Base-by-base conservation (phyloP, 192 early-diverging fungal genomes). In the Cetraspora pellucida region DNA sequence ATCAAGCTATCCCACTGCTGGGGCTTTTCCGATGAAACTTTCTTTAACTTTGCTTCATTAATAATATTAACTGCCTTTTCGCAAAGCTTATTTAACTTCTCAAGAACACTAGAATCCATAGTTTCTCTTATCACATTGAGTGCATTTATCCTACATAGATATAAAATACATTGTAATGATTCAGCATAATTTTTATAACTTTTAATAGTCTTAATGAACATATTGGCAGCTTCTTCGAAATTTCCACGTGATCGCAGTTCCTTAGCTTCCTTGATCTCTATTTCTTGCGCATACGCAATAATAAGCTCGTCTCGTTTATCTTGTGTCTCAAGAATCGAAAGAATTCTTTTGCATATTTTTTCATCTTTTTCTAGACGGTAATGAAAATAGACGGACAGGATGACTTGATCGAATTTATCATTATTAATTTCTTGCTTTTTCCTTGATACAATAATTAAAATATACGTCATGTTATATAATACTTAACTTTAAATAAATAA, bases 141-240 rank as follows among this genome's bases (percentile, higher is more conserved):
- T 45, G 59, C 21, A 30, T 74, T 74, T 11, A 46, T 37, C 44
- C 72, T 74, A n/a, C 72, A 73, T 44, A 73, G 1, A 19, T 73
- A 28, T 9, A 73, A 58, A 25, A 37, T 14, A 19, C 27, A 74
- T 2, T 14, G 21, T 49, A 74, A 37, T 45, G 52, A 16, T 16
- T 74, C 30, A 43, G 59, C 59, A 17, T 7, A 37, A 46, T 58
- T 25, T 0, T 74, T 30, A 1, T 60, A 28, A 59, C 59, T 60
- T 13, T 74, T 14, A n/a, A 37, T 10, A 14, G 5, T 11, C 3
- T 45, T 8, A 21, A 17, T 43, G 11, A 74, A 59, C 52, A 37
- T 17, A 59, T 59, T n/a, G 11, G 31, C 14, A 0, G 72, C 72
- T n/a, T 74, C 30, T 44, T 74, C 25, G n/a, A 59, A 74, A 45